Evolutionary conservation across 257 asterid species (phyloP).

Genomic region (Solanum ossicruentum): DNA sequence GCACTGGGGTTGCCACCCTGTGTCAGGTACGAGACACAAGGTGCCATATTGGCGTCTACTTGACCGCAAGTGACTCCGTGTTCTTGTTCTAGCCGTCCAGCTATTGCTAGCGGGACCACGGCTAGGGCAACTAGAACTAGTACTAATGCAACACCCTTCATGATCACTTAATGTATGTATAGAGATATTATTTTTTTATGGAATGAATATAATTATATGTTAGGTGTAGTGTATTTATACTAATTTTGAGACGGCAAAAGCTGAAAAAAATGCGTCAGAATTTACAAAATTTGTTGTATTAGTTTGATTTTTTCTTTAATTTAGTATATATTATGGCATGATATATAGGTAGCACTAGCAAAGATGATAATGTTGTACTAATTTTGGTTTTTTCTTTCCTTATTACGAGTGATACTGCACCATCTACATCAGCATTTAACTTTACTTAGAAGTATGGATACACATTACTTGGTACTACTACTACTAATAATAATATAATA

Average conservation of each 20-base stretch:
- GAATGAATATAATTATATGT: background rate
- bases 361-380: background rate
- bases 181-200: background rate
- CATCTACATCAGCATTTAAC: background rate
- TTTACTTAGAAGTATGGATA: background rate
- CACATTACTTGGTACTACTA: background rate
- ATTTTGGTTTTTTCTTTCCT: background rate
- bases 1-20: conserved; percentile 9
- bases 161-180: background rate
- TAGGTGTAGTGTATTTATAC: background rate
- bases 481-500: too few relatives aligned
- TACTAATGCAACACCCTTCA: background rate
- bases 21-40: conserved; percentile 21
- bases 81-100: background rate
- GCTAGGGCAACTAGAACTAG: background rate
- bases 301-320: background rate
- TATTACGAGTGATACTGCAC: background rate
- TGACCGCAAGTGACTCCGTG: conserved; percentile 9
- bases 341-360: background rate
- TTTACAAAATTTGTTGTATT: background rate
- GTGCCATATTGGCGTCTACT: conserved; percentile 14
- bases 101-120: background rate
- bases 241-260: background rate
- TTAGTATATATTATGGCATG: background rate
- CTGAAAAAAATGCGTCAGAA: background rate